These are phyloP conservation scores for Boletus sp. DNA, from an alignment of 768 basidiomycete species.

Conservation along the genomic window DNA sequence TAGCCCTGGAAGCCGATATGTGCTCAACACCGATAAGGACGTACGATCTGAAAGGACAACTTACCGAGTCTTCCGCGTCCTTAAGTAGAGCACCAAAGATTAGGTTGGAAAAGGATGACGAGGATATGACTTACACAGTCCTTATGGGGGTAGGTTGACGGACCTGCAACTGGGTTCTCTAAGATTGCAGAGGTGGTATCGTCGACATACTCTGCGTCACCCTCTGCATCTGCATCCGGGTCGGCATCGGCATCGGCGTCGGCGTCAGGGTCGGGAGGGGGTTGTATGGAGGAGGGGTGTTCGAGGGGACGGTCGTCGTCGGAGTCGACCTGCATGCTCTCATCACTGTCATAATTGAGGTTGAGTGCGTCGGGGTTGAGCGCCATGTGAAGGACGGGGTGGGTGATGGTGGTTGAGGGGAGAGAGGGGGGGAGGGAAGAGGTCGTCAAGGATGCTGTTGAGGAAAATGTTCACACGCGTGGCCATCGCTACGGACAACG, in stretches of 20 bases:
- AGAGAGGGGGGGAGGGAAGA: slow-evolving; percentile 34
- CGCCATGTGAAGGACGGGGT: slow-evolving; percentile 32
- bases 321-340: slow-evolving; percentile 74
- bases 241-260: slow-evolving; percentile 66
- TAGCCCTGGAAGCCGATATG: slow-evolving; percentile 57
- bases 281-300: slow-evolving; percentile 16
- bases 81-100: slow-evolving; percentile 6
- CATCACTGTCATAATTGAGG: slow-evolving; percentile 51
- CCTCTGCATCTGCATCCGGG: slow-evolving; percentile 40
- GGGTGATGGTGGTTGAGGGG: slow-evolving; percentile 36
- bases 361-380: slow-evolving; percentile 45
- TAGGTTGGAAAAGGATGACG: slow-evolving; percentile 1
- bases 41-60: slow-evolving; percentile 11
- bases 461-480: slow-evolving; percentile 42
- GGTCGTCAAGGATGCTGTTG: slow-evolving; percentile 42
- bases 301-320: slow-evolving; percentile 38
- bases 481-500: slow-evolving; percentile 43
- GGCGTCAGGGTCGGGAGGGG: slow-evolving; percentile 35
- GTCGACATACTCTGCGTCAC: slow-evolving; percentile 42
- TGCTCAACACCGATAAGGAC: slow-evolving; percentile 18
- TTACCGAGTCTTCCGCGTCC: slow-evolving; percentile 35
- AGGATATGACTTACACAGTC: slow-evolving; percentile 52
- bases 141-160: slow-evolving; percentile 48
- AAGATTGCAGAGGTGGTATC: slow-evolving; percentile 37
- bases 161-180: slow-evolving; percentile 37